Evolutionary conservation across 2,329 filamentous ascomycete species (phyloP).

Genomic region (Rhynchosporium agropyri): DNA sequence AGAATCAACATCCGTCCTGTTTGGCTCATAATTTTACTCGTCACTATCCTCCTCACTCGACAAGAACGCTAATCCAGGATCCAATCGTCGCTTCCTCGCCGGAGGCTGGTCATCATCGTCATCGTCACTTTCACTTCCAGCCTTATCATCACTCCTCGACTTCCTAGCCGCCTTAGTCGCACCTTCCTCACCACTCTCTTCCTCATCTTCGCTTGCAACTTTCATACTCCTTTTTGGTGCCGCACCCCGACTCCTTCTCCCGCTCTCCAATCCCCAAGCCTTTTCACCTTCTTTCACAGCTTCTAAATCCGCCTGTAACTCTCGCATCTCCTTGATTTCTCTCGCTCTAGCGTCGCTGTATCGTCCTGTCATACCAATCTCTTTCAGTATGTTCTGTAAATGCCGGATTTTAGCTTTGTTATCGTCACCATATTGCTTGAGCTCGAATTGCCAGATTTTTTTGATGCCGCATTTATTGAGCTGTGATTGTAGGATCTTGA

Average conservation of each 20-base stretch:
- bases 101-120: constrained; percentile 33
- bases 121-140: constrained; percentile 19
- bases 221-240: constrained; percentile 46
- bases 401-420: constrained; percentile 79
- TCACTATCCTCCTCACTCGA: too few relatives aligned
- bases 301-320: constrained; percentile 82
- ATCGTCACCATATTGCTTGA: constrained; percentile 73
- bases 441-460: constrained; percentile 87
- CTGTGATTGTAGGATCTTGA: constrained; percentile 86
- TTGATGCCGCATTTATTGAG: constrained; percentile 88
- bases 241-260: constrained; percentile 39
- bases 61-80: constrained; percentile 49
- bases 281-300: constrained; percentile 80
- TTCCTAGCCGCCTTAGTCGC: constrained; percentile 39
- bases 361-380: constrained; percentile 84
- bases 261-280: constrained; percentile 66
- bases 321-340: constrained; percentile 84
- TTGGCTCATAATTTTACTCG: too few relatives aligned
- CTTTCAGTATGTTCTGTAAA: constrained; percentile 75
- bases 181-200: constrained; percentile 27
- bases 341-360: constrained; percentile 83
- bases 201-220: constrained; percentile 31
- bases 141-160: constrained; percentile 17
- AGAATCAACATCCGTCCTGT: too few relatives aligned
- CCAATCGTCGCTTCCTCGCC: constrained; percentile 43